Evolutionary conservation across 2,329 filamentous ascomycete species (phyloP).

Genomic region (Claviceps sp.): DNA sequence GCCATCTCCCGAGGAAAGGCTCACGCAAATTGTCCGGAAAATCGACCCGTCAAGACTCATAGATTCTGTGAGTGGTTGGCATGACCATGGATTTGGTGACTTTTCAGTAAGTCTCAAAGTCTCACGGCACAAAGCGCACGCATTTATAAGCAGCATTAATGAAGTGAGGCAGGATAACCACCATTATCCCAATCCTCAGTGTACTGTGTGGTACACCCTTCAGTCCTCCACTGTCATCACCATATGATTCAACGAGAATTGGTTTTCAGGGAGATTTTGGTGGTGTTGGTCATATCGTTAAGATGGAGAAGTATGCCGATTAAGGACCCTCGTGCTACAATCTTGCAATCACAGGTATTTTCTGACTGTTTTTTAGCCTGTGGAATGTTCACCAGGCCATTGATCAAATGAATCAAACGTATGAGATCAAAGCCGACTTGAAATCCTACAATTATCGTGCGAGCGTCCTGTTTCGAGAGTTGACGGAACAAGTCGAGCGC

Average conservation of each 20-base stretch:
- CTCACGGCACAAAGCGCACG: neutral
- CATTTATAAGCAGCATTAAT: neutral
- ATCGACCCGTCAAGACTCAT: conserved; percentile 53
- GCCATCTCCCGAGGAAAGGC: conserved; percentile 39
- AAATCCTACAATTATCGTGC: conserved; percentile 55
- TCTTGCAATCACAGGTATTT: neutral
- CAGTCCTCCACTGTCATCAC: conserved; percentile 42
- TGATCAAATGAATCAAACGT: conserved; percentile 49
- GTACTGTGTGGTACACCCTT: conserved; percentile 57
- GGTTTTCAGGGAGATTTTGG: conserved; percentile 61
- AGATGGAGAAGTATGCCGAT: conserved; percentile 40
- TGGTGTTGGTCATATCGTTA: conserved; percentile 52
- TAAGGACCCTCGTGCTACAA: neutral
- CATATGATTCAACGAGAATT: conserved; percentile 45
- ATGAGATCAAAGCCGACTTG: conserved; percentile 47
- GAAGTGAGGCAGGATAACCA: conserved; percentile 44
- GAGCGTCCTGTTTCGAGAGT: conserved; percentile 44
- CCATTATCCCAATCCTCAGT: conserved; percentile 58
- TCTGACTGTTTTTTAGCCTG: conserved; percentile 26
- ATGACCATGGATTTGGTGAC: conserved; percentile 55
- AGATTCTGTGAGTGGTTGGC: conserved; percentile 51
- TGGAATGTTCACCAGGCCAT: conserved; percentile 51
- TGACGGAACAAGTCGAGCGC: conserved; percentile 44
- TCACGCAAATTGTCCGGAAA: conserved; percentile 39
- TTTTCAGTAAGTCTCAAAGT: conserved; percentile 26